Evolutionary conservation across 805 yeast genomes (phyloP), one percentile per base, ranked within the genome.

Genomic region (Barnettozyma pratensis): DNA sequence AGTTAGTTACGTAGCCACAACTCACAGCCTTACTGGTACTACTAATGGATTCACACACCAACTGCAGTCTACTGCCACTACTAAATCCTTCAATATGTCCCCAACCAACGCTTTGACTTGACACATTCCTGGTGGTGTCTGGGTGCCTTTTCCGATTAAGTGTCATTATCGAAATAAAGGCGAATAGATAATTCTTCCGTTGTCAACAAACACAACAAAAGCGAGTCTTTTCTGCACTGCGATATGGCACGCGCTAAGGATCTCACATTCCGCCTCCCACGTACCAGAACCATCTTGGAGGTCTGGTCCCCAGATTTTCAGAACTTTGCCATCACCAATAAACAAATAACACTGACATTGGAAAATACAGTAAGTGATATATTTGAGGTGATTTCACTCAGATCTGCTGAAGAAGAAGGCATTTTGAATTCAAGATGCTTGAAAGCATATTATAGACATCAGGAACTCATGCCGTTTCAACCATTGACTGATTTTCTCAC

Each of bases 291-390:
- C 11, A 43, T 39, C 5, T 27, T 60, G 8, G 48, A 47, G 11
- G 44, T 57, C 26, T 61, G 63, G 63, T 47, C 54, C 14, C 56
- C 62, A 2, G 58, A 59, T 27, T 41, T 40, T 4, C 11, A 5
- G 6, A 31, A 39, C 12, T 59, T 58, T 45, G 42, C 44, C 25
- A 42, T 60, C 30, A 31, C 42, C n/a, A 52, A 58, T 39, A 56
- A 49, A 40, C 10, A 47, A 10, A 55, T 61, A 8, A 49, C 47
- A 12, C 52, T 62, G 2, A 60, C 63, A 0, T 37, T 60, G 26
- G 58, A 57, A 10, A 61, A 60, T 42, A 59, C 63, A 1, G 52
- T 61, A 1, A 54, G 51, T 38, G 65, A 61, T 39, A 14, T 61
- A 9, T 54, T 58, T 27, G 63, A 61, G 39, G 48, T 54, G 5